These are phyloP conservation scores for Camellia lanceoleosa DNA, from an alignment of 148 eudicot species.

Conservation along the genomic window DNA sequence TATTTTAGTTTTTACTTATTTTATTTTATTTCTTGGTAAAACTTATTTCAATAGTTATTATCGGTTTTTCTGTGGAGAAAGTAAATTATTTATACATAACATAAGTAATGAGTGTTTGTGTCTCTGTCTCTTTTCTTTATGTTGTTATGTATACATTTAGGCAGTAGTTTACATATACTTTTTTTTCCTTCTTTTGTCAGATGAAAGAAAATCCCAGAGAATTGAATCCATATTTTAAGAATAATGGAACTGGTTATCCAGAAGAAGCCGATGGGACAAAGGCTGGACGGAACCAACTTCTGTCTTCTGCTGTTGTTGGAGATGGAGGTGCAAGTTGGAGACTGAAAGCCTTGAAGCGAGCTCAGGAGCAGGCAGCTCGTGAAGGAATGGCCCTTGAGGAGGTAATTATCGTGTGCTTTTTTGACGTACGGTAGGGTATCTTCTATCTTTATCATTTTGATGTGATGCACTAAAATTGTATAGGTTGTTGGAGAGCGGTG, in stretches of 20 bases:
- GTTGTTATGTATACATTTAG: not conserved
- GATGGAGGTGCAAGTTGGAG: constrained; percentile 99
- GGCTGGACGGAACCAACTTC: constrained; percentile 32
- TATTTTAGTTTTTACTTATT: too few species aligned
- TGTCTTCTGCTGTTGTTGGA: constrained; percentile 71
- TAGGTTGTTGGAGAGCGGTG: constrained; percentile 95
- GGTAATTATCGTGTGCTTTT: constrained; percentile 33
- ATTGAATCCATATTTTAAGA: constrained; percentile 70
- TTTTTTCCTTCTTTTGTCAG: constrained; percentile 26
- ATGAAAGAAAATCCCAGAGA: constrained; percentile 65
- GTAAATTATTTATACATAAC: too few species aligned
- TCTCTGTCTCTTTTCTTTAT: not conserved
- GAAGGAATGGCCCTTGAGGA: constrained; percentile 73
- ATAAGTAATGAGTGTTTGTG: too few species aligned
- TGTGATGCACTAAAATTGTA: constrained; percentile 10
- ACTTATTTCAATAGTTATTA: too few species aligned
- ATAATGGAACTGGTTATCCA: constrained; percentile 78
- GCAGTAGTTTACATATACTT: not conserved
- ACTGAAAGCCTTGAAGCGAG: constrained; percentile 88
- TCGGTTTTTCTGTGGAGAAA: too few species aligned
- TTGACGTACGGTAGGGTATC: constrained; percentile 6
- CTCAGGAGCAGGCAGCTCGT: constrained; percentile 88
- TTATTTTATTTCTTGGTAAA: too few species aligned
- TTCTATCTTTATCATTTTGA: not conserved
- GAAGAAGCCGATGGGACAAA: constrained; percentile 51